Conservation (phyloP, 768 basidiomycete genomes). For the Strobilomyces dryophilus region DNA sequence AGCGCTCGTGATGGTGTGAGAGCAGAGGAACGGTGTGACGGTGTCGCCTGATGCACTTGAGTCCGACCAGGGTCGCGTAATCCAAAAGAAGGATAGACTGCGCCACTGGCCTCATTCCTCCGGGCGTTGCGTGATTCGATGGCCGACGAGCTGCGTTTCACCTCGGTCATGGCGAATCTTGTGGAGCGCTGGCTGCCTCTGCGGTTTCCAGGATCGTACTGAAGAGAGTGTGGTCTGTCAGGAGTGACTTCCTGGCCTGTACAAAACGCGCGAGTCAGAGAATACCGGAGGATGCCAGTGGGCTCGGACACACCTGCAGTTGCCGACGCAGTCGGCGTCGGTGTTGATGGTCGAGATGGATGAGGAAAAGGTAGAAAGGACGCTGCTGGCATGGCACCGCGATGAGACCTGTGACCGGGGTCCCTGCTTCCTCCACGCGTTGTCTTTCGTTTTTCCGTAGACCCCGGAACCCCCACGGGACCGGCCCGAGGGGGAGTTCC, state of each 20-base stretch:
- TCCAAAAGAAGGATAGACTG: constrained; percentile 12
- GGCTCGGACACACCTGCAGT: constrained; percentile 19
- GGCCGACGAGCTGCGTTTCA: constrained; percentile 27
- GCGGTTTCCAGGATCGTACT: constrained; percentile 13
- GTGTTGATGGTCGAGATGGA: constrained; percentile 19
- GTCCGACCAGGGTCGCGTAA: constrained; percentile 13
- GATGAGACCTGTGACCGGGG: constrained; percentile 17
- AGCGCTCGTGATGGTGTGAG: constrained; percentile 18
- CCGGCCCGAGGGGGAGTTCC: neutral
- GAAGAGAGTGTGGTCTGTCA: constrained; percentile 21
- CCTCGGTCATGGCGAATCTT: constrained; percentile 13
- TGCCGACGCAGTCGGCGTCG: constrained; percentile 20
- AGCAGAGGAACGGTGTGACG: constrained; percentile 12
- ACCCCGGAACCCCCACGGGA: constrained; percentile 21
- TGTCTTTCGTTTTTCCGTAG: constrained; percentile 9
- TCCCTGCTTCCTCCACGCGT: constrained; percentile 22
- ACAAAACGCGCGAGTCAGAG: neutral
- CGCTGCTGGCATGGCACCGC: constrained; percentile 7
- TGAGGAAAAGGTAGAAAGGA: constrained; percentile 32
- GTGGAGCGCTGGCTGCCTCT: constrained; percentile 11
- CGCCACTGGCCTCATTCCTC: constrained; percentile 16
- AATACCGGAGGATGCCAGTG: too few species aligned
- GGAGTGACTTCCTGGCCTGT: constrained; percentile 16
- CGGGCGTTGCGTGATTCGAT: constrained; percentile 16
- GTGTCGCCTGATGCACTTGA: constrained; percentile 7